Evolutionary conservation across 176 grass and related monocot genomes (phyloP).

Genomic region (Microstegium vimineum): DNA sequence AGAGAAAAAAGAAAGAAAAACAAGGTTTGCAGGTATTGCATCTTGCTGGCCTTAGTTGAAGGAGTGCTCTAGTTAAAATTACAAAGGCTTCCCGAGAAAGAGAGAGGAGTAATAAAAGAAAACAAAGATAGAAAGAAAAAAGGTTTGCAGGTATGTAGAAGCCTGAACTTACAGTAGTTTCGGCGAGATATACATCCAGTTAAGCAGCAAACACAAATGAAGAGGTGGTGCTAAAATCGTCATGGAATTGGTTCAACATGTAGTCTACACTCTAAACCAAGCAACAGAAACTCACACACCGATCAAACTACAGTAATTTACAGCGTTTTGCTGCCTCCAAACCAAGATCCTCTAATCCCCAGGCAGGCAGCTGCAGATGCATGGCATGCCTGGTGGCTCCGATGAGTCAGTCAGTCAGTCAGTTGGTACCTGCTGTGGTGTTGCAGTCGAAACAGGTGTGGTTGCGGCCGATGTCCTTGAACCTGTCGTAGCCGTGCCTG

Average conservation of each 20-base stretch:
- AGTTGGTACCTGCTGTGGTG: not conserved
- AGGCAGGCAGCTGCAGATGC: no score
- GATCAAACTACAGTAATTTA: not conserved
- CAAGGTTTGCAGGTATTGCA: no score
- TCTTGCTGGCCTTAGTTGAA: no score
- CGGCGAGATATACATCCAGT: no score
- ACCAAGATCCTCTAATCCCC: not conserved
- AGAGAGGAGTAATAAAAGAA: no score
- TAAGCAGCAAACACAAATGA: not conserved
- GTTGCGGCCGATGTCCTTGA: conserved; percentile 38
- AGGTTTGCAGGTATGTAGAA: no score
- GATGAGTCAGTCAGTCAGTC: no score
- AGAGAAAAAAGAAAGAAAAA: no score
- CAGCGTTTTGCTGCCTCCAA: not conserved
- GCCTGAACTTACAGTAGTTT: no score
- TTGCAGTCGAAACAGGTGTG: conserved; percentile 55
- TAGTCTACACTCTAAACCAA: not conserved
- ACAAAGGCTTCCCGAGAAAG: no score
- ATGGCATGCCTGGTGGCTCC: not conserved
- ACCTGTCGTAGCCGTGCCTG: conserved; percentile 36
- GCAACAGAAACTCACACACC: not conserved
- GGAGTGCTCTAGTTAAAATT: no score
- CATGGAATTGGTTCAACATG: not conserved
- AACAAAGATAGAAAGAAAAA: no score
- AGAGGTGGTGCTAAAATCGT: not conserved